Conservation (phyloP, 768 basidiomycete species). For the Trametopsis cervina region DNA sequence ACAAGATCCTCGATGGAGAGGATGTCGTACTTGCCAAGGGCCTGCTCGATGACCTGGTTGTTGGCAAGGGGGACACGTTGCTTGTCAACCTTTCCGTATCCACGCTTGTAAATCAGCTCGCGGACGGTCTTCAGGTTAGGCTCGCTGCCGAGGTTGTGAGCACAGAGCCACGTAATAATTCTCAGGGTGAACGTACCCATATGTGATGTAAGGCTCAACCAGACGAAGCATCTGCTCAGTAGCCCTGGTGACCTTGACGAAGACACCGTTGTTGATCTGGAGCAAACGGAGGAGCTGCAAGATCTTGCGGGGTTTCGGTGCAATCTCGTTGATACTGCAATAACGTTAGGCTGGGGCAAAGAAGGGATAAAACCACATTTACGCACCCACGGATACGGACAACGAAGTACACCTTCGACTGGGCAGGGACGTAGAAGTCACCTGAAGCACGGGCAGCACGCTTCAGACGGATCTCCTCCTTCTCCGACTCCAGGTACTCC, state of each 20-base stretch:
- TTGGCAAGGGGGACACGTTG: constrained; percentile 94
- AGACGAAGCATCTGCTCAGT: constrained; percentile 98
- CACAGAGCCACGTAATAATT: neutral
- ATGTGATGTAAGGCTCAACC: constrained; percentile 95
- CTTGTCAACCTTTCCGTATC: constrained; percentile 97
- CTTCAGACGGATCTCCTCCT: constrained; percentile 94
- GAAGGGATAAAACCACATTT: neutral
- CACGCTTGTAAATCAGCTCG: constrained; percentile 98
- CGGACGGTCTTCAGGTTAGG: constrained; percentile 96
- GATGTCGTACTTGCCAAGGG: constrained; percentile 91
- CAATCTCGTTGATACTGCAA: constrained; percentile 96
- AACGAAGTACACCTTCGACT: constrained; percentile 97
- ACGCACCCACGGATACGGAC: constrained; percentile 93
- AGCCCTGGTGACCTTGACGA: constrained; percentile 94
- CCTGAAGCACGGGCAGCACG: constrained; percentile 86
- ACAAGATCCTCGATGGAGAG: constrained; percentile 96
- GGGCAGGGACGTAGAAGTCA: constrained; percentile 96
- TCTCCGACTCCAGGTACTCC: constrained; percentile 89
- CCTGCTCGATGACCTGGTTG: constrained; percentile 88
- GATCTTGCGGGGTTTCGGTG: constrained; percentile 99
- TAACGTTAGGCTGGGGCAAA: constrained; percentile 8
- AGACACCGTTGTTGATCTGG: constrained; percentile 99
- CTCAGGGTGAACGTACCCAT: constrained; percentile 55
- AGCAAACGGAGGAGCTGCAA: constrained; percentile 96
- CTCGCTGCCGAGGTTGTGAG: constrained; percentile 45